Conservation (phyloP, 2,329 filamentous ascomycete genomes). For the Colletotrichum tropicale region DNA sequence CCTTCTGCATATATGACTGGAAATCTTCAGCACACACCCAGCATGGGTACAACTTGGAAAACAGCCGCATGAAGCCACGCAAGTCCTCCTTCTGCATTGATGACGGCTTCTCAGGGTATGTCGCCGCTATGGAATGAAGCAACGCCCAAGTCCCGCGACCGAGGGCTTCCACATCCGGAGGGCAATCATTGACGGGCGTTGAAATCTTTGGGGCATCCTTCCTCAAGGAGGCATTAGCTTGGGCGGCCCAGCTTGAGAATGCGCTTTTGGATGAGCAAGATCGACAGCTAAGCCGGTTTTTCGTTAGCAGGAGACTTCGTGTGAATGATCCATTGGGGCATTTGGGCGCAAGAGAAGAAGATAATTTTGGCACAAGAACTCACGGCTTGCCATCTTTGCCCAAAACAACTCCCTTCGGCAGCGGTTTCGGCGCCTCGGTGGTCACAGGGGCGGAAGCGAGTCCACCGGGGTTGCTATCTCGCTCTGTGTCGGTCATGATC, state of each 20-base stretch:
- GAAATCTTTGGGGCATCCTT: conserved; percentile 34
- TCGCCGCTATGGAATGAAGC: conserved; percentile 87
- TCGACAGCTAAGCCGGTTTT: conserved; percentile 61
- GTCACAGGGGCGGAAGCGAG: background rate
- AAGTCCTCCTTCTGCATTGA: conserved; percentile 76
- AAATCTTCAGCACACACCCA: conserved; percentile 97
- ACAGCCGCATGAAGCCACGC: conserved; percentile 76
- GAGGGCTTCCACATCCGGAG: conserved; percentile 85
- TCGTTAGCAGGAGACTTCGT: background rate
- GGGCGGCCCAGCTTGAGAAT: conserved; percentile 65
- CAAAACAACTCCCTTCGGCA: conserved; percentile 75
- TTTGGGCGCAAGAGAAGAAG: background rate
- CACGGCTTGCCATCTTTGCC: conserved; percentile 87
- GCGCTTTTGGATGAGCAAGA: conserved; percentile 62
- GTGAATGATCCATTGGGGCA: background rate
- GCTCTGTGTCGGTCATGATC: conserved; percentile 1
- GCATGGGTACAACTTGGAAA: conserved; percentile 90
- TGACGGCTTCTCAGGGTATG: conserved; percentile 77
- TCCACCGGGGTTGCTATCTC: background rate
- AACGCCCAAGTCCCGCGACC: conserved; percentile 93
- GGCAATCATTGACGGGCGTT: conserved; percentile 68
- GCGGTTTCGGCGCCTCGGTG: conserved; percentile 50
- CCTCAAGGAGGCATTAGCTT: conserved; percentile 49
- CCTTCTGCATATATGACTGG: conserved; percentile 75
- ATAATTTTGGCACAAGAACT: conserved; percentile 36